A percentile compares a stretch with the other conserved stretches of the same genome.
These are phyloP conservation scores for Syncephalastrum racemosum DNA, from an alignment of 371 early-diverging fungal genomes.

Conservation along the genomic window DNA sequence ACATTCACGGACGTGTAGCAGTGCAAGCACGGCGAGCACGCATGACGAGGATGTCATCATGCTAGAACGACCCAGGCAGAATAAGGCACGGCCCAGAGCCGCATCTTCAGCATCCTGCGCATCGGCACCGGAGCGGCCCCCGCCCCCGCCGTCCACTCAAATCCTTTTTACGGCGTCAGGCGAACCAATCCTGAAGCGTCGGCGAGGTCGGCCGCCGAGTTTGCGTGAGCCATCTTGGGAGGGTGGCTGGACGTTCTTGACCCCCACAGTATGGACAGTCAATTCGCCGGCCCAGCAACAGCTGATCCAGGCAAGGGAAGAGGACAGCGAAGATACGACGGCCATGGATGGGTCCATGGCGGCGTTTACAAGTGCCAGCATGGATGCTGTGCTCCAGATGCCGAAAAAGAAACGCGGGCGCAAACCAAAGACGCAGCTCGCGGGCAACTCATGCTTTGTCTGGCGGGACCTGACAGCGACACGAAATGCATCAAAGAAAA, in stretches of 20 bases:
- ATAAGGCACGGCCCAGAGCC: no score
- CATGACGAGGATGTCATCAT: no score
- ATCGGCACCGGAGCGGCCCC: no score
- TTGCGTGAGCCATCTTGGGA: conserved; percentile 25
- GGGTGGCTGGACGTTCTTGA: conserved; percentile 47
- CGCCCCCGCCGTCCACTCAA: conserved; percentile 21
- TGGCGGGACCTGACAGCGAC: conserved; percentile 28
- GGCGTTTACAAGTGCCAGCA: conserved; percentile 39
- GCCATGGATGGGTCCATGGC: conserved; percentile 33
- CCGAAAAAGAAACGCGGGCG: conserved; percentile 48
- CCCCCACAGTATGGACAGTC: conserved; percentile 52
- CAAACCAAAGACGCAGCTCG: conserved; percentile 48
- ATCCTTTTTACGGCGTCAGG: conserved; percentile 32
- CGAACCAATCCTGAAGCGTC: conserved; percentile 41
- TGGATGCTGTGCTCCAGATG: conserved; percentile 39
- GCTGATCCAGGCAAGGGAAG: neutral
- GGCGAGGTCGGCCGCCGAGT: conserved; percentile 41
- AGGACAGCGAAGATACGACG: conserved; percentile 1
- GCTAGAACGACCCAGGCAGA: no score
- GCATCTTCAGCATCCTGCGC: no score
- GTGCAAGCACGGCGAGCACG: no score
- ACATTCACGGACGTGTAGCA: no score
- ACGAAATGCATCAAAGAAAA: neutral
- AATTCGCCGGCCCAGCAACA: conserved; percentile 11
- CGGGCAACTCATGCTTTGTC: conserved; percentile 52